Evolutionary conservation across 352 stramenopile genomes (phyloP), one percentile per base, ranked within the genome.

Genomic region (Globisporangium solare): DNA sequence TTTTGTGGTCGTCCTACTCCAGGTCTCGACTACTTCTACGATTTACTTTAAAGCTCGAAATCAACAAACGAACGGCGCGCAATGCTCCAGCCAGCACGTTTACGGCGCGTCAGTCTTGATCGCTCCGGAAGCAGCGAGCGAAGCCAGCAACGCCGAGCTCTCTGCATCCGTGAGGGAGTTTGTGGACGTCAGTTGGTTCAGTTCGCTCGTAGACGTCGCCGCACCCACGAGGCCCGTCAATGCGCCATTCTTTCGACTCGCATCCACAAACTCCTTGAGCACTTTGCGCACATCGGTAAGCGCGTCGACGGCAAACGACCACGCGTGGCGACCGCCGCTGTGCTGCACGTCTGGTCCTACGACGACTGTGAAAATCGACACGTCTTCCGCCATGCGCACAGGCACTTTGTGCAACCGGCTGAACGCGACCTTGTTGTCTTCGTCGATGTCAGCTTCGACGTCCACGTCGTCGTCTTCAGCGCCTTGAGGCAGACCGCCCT

Each of bases 21-120:
- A 91, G 82, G 83, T 12, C 74, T 93, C 39, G 80, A 89, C 15
- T 93, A 78, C 58, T 91, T 93, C 51, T 89, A 74, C 63, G 83
- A 93, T 61, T 47, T 64, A 24, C 56, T 64, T 45, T 58, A 37
- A 51, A 43, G 6, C 2, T 52, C 17, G 51, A 12, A 51, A 50
- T 6, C 14, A 43, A 45, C 51, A 52, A 17, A 35, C 27, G 18
- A 58, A 47, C 3, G 32, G 13, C 52, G 35, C 0, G 15, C 51
- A 24, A 37, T 14, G 8, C 39, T 18, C 31, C 1, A 46, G 18
- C 42, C 49, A 37, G 49, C 18, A 21, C 18, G 3, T 35, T 55
- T n/a, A 56, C 31, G 51, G 51, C 15, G 22, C 39, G 10, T 22
- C 32, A 21, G 15, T 2, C 17, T 47, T 46, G 27, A 32, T 15